These are phyloP conservation scores for Mallotus repandus DNA, from an alignment of 441 rosid genomes.

Conservation along the genomic window DNA sequence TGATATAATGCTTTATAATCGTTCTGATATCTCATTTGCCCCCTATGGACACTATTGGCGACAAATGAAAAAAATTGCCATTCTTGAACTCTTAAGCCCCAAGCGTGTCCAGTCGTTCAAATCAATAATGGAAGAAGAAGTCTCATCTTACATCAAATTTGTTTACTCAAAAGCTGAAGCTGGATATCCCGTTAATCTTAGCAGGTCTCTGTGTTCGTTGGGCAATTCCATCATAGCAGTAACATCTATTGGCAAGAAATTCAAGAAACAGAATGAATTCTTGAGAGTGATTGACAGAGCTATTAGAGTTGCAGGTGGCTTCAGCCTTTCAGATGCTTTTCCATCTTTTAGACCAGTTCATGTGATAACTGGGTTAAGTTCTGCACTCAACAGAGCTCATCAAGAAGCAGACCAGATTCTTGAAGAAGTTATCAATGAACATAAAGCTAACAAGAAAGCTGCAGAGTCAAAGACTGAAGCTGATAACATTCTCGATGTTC, in stretches of 20 bases:
- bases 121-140: constrained; percentile 1
- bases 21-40: neutral
- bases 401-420: constrained; percentile 1
- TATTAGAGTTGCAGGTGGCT: constrained; percentile 10
- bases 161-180: neutral
- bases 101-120: constrained; percentile 15
- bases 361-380: neutral
- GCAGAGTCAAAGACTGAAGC: neutral
- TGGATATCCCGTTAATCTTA: constrained; percentile 1
- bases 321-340: constrained; percentile 14
- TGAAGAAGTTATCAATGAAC: constrained; percentile 10
- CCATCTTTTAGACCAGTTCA: constrained; percentile 1
- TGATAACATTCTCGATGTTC: constrained; percentile 2
- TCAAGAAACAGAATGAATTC: neutral
- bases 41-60: constrained; percentile 15
- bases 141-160: neutral
- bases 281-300: neutral
- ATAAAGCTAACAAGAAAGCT: neutral
- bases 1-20: constrained; percentile 7
- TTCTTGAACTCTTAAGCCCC: neutral
- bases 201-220: neutral
- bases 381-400: neutral
- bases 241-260: constrained; percentile 4
- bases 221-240: neutral
- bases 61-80: constrained; percentile 13